These are phyloP conservation scores for Botrytis hyacinthi DNA, from an alignment of 2,329 filamentous ascomycete genomes.

Conservation along the genomic window DNA sequence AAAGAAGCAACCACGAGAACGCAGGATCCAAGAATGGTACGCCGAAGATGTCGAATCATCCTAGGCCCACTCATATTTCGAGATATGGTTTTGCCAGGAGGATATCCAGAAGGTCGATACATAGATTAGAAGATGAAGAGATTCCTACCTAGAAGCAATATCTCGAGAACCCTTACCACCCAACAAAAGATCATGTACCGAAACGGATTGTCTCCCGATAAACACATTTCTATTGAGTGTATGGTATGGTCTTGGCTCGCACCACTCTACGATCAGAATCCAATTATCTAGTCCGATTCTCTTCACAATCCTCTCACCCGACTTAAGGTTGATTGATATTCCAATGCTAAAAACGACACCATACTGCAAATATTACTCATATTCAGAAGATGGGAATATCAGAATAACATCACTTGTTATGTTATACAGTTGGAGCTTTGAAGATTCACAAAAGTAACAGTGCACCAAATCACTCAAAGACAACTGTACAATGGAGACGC, in stretches of 20 bases:
- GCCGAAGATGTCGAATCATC: constrained; percentile 47
- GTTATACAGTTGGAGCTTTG: constrained; percentile 44
- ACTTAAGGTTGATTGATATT: constrained; percentile 51
- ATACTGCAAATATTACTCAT: constrained; percentile 45
- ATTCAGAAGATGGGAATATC: constrained; percentile 47
- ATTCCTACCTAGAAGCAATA: no score
- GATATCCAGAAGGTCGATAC: constrained; percentile 52
- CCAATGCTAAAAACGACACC: constrained; percentile 50
- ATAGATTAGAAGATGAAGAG: no score
- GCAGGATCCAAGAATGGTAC: constrained; percentile 49
- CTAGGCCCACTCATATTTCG: constrained; percentile 39
- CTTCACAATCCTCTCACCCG: constrained; percentile 50
- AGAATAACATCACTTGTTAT: constrained; percentile 55
- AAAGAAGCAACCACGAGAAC: constrained; percentile 42
- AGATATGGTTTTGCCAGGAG: constrained; percentile 38
- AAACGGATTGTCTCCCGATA: constrained; percentile 58
- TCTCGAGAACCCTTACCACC: constrained; percentile 5
- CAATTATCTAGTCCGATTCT: constrained; percentile 52
- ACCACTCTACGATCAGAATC: constrained; percentile 65
- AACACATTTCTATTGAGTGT: constrained; percentile 50
- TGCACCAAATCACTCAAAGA: neutral
- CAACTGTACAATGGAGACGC: neutral
- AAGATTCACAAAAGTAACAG: constrained; percentile 33
- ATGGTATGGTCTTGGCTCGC: constrained; percentile 46
- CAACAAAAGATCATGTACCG: constrained; percentile 50